Evolutionary conservation across 257 asterid genomes (phyloP).

Genomic region (Cinchona pubescens): DNA sequence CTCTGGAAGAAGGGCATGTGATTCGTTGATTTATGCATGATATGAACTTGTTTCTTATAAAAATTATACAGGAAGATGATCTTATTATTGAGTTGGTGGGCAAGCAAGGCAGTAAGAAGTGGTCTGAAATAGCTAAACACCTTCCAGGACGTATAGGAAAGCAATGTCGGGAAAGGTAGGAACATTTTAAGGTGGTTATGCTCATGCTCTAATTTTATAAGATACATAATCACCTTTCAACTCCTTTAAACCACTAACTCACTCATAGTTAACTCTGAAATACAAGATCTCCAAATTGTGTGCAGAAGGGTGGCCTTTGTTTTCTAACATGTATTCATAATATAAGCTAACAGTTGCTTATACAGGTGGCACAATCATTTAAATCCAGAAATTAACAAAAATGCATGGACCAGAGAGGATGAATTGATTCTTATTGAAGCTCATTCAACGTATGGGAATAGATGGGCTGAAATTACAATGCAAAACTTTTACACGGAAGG

Average conservation of each 20-base stretch:
- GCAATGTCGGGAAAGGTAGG: slow-evolving; percentile 64
- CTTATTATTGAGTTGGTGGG: slow-evolving; percentile 39
- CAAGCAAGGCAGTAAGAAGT: slow-evolving; percentile 31
- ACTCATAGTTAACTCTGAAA: not conserved
- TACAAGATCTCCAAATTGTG: not conserved
- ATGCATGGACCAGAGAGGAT: slow-evolving; percentile 52
- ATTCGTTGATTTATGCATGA: not conserved
- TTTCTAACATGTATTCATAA: not conserved
- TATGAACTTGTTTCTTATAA: slow-evolving; percentile 12
- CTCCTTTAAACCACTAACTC: not conserved
- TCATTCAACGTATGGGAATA: slow-evolving; percentile 47
- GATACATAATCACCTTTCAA: not conserved
- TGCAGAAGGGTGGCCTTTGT: not conserved
- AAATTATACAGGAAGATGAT: slow-evolving; percentile 44
- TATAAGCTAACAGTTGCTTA: not conserved
- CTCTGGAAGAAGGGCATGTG: not conserved
- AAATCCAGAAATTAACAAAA: slow-evolving; percentile 48
- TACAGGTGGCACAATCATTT: slow-evolving; percentile 59
- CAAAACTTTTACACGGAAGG: slow-evolving; percentile 56
- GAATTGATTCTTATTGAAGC: slow-evolving; percentile 40
- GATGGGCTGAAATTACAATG: slow-evolving; percentile 55
- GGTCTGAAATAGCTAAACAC: slow-evolving; percentile 45
- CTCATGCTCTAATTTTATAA: not conserved
- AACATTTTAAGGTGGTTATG: slow-evolving; percentile 1
- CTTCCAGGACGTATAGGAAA: slow-evolving; percentile 60